Percentiles rank a stretch among this genome's conserved stretches.
Evolutionary conservation across 495 filamentous ascomycete species (phyloP).

Genomic region (Annulohypoxylon stygium): DNA sequence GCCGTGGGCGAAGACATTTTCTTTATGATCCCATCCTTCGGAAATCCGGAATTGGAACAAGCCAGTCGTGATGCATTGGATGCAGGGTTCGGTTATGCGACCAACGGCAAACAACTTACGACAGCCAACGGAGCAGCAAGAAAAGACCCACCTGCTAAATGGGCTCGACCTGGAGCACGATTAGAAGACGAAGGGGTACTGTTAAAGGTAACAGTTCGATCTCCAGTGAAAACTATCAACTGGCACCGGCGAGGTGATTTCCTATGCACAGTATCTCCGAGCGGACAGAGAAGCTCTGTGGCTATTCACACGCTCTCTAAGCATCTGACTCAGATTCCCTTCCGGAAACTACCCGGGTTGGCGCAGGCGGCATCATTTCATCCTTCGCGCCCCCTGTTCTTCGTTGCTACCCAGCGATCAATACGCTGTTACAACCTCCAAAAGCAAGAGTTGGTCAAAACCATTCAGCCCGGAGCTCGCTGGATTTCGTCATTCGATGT

Average conservation of each 20-base stretch:
- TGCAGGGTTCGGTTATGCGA: slow-evolving; percentile 90
- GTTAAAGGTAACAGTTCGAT: slow-evolving; percentile 81
- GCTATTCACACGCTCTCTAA: slow-evolving; percentile 95
- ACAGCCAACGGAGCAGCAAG: slow-evolving; percentile 69
- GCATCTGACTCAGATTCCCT: slow-evolving; percentile 93
- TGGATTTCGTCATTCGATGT: slow-evolving; percentile 97
- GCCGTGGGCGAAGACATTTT: slow-evolving; percentile 87
- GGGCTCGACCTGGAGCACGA: slow-evolving; percentile 81
- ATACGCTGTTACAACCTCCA: slow-evolving; percentile 94
- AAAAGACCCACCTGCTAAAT: slow-evolving; percentile 82
- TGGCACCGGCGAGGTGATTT: slow-evolving; percentile 97
- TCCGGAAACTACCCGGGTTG: slow-evolving; percentile 86
- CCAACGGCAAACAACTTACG: slow-evolving; percentile 68
- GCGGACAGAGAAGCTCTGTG: slow-evolving; percentile 82
- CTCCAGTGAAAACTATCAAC: slow-evolving; percentile 86
- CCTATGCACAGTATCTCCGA: slow-evolving; percentile 89
- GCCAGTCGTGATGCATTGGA: slow-evolving; percentile 81
- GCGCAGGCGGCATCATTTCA: slow-evolving; percentile 95
- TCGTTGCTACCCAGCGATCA: slow-evolving; percentile 92
- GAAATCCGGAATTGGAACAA: slow-evolving; percentile 76
- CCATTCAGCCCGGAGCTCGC: slow-evolving; percentile 89
- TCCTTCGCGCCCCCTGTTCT: slow-evolving; percentile 90
- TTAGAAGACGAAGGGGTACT: slow-evolving; percentile 83
- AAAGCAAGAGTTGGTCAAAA: slow-evolving; percentile 88
- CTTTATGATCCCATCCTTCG: slow-evolving; percentile 80